Conservation (phyloP, 352 stramenopile genomes). For the Phytophthora sojae region DNA sequence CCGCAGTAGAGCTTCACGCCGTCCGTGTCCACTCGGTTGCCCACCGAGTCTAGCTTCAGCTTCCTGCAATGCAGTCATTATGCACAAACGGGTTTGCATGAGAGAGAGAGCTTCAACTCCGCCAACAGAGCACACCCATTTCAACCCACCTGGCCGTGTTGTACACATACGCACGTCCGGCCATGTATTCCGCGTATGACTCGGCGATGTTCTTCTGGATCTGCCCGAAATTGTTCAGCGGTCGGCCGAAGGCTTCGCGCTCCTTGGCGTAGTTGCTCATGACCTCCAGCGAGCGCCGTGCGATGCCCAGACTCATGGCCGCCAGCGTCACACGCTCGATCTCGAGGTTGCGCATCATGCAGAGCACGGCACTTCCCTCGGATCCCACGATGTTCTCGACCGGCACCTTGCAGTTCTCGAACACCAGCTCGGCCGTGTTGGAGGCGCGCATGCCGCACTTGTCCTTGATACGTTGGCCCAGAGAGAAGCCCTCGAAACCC, state of each 20-base stretch:
- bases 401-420: constrained; percentile 97
- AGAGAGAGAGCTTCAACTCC: neutral
- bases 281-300: constrained; percentile 96
- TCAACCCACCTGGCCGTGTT: constrained; percentile 85
- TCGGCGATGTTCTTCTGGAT: constrained; percentile 98
- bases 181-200: constrained; percentile 99
- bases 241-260: constrained; percentile 94
- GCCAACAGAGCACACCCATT: neutral
- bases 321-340: constrained; percentile 98
- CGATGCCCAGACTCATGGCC: constrained; percentile 97
- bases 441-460: constrained; percentile 98
- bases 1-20: constrained; percentile 99
- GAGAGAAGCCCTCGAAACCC: constrained; percentile 94
- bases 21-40: constrained; percentile 98
- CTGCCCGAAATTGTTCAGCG: constrained; percentile 92
- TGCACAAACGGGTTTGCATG: neutral
- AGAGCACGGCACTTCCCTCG: constrained; percentile 80
- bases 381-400: constrained; percentile 93
- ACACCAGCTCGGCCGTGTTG: constrained; percentile 98
- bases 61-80: constrained; percentile 57
- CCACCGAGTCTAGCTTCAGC: constrained; percentile 94
- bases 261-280: constrained; percentile 97
- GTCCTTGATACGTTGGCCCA: constrained; percentile 98
- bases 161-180: constrained; percentile 97
- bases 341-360: constrained; percentile 98